Percentiles rank a stretch among this genome's conserved stretches.
Conservation (phyloP, 768 basidiomycete species). For the Podaxis sp. region DNA sequence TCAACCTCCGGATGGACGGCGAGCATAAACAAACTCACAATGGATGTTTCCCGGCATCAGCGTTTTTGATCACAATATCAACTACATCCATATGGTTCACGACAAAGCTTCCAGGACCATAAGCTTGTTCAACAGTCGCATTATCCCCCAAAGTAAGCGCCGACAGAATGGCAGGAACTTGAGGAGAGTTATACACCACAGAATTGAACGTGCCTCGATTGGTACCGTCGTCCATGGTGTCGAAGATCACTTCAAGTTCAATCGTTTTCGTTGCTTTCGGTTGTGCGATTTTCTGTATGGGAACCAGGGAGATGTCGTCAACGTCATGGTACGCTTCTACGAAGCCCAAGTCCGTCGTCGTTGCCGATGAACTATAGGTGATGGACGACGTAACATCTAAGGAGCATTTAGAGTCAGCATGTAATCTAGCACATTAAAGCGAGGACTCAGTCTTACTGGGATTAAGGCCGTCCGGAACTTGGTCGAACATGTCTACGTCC, state of each 20-base stretch:
- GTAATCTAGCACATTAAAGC: neutral
- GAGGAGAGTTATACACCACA: slow-evolving; percentile 62
- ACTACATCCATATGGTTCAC: slow-evolving; percentile 72
- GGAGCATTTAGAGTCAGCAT: neutral
- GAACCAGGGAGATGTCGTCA: slow-evolving; percentile 66
- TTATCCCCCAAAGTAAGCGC: slow-evolving; percentile 71
- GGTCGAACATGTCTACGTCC: slow-evolving; percentile 89
- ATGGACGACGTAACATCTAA: slow-evolving; percentile 81
- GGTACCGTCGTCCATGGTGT: slow-evolving; percentile 82
- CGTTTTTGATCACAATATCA: slow-evolving; percentile 72
- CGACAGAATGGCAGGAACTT: slow-evolving; percentile 76
- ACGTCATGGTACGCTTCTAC: slow-evolving; percentile 57
- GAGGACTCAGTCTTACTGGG: slow-evolving; percentile 51
- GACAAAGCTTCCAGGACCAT: slow-evolving; percentile 77
- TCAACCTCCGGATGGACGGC: neutral
- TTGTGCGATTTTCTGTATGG: slow-evolving; percentile 49
- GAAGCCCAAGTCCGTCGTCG: slow-evolving; percentile 47
- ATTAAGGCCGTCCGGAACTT: slow-evolving; percentile 62
- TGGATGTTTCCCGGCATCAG: slow-evolving; percentile 74
- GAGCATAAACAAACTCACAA: slow-evolving; percentile 48
- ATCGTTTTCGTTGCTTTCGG: slow-evolving; percentile 51
- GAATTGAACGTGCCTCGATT: slow-evolving; percentile 78
- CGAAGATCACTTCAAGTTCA: slow-evolving; percentile 71
- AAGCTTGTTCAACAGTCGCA: slow-evolving; percentile 62
- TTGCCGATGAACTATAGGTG: slow-evolving; percentile 57